Base-by-base conservation (phyloP, 176 grass and related monocot species). In the Metroxylon sagu region DNA sequence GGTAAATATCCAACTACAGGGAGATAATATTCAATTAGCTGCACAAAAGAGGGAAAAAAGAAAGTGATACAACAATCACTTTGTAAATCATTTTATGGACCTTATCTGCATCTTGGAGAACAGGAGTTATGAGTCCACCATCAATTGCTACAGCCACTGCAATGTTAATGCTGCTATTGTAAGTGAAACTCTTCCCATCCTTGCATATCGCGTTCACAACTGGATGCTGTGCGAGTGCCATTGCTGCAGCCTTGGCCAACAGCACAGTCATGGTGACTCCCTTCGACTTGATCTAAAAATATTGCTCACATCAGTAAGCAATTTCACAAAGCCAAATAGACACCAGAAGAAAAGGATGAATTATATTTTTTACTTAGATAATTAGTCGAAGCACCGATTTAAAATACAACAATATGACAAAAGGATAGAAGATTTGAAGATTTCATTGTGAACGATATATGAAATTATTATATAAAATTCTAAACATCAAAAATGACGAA, bases 131-230 rank as follows among this genome's bases (percentile, higher is more conserved):
- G 49, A 97, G 81, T 28, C 92, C 92, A 19, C 81, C 87, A 76
- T 97, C 87, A 6, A 97, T 80, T 8, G 87, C 92, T 68, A 97
- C 83, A 66, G 92, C 87, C 27, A 91, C 83, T 26, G 81, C 81
- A 75, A 91, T 70, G 66, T 97, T 85, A 27, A 88, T 69, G 60
- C 60, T 91, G 7, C 21, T 76, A 25, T 88, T 85, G 62, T 85
- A 97, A 72, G 67, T 69, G 73, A 91, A 97, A 59, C 92, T 91
- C 80, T 91, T 97, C 59, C 87, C 87, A 83, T 97, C 92, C 67
- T 85, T 91, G 75, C 92, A 97, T 61, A 68, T 78, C 53, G 92
- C 81, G 49, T 97, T 88, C 58, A 97, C 72, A 23, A 91, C 75
- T 18, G 87, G 92, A 74, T 97, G 87, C 55, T 83, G 84, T 30